Conservation (phyloP, 2,329 filamentous ascomycete genomes). For the Trichoderma brevicompactum region DNA sequence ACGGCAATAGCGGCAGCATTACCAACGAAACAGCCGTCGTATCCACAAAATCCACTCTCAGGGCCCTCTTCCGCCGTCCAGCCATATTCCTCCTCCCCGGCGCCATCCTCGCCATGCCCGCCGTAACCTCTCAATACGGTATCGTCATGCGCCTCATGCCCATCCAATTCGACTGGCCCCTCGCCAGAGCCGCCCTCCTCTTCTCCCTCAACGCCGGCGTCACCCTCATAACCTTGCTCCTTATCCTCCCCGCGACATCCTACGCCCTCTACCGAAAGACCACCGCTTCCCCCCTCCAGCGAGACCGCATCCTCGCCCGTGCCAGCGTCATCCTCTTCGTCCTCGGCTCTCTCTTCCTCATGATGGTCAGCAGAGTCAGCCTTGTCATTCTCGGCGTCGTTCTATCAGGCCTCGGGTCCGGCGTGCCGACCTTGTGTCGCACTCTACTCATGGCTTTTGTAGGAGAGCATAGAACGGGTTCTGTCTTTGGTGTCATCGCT, state of each 20-base stretch:
- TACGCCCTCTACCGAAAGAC: constrained; percentile 28
- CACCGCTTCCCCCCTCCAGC: constrained; percentile 13
- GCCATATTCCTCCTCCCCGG: constrained; percentile 35
- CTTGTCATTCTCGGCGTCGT: constrained; percentile 34
- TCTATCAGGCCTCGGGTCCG: constrained; percentile 36
- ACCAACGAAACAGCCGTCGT: neutral
- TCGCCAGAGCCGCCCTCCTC: constrained; percentile 34
- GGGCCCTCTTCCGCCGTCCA: constrained; percentile 32
- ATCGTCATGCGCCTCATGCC: constrained; percentile 37
- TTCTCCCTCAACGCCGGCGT: constrained; percentile 34
- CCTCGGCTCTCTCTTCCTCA: constrained; percentile 35
- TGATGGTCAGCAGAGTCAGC: constrained; percentile 32
- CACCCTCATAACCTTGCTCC: constrained; percentile 34
- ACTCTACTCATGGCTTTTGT: constrained; percentile 34
- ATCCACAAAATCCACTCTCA: constrained; percentile 24
- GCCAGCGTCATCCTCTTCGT: constrained; percentile 34
- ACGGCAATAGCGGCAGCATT: neutral
- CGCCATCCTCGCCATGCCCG: constrained; percentile 34
- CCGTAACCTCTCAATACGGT: constrained; percentile 34
- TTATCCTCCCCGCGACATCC: constrained; percentile 33
- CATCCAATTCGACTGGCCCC: constrained; percentile 36
- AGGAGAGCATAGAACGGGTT: constrained; percentile 32
- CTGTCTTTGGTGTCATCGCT: constrained; percentile 36
- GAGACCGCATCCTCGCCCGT: constrained; percentile 32
- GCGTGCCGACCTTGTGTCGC: constrained; percentile 36